These are phyloP conservation scores for Blastocrithidia nonstop DNA, from an alignment of 208 protist genomes.

Conservation along the genomic window DNA sequence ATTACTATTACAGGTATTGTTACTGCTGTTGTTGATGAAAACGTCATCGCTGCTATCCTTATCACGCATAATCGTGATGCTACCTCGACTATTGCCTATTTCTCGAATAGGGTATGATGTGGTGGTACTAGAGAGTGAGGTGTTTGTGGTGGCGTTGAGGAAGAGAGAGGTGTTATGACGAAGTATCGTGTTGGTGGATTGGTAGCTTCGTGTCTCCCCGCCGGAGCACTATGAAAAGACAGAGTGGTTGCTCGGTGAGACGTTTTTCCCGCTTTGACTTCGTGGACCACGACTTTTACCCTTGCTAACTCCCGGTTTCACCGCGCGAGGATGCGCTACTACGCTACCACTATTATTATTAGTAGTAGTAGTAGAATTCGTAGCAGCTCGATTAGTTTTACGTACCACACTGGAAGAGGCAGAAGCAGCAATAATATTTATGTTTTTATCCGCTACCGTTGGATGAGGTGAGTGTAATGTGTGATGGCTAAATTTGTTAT, in stretches of 20 bases:
- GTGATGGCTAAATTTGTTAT: no score
- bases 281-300: slow-evolving; percentile 20
- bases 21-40: no score
- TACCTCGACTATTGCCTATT: no score
- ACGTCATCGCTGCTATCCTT: no score
- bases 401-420: no score
- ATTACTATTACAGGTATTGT: no score
- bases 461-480: no score
- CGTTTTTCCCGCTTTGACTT: slow-evolving; percentile 37
- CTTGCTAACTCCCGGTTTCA: slow-evolving; percentile 19
- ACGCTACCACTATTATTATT: neutral
- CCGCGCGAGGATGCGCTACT: slow-evolving; percentile 20
- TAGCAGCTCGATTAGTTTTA: slow-evolving; percentile 3
- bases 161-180: slow-evolving; percentile 24
- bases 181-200: slow-evolving; percentile 19
- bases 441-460: no score
- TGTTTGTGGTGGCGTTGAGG: slow-evolving; percentile 25
- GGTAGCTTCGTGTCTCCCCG: slow-evolving; percentile 60
- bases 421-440: no score
- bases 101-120: no score
- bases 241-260: slow-evolving; percentile 48
- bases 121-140: slow-evolving; percentile 18
- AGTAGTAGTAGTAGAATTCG: slow-evolving; percentile 2
- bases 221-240: slow-evolving; percentile 79
- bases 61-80: no score